Conservation (phyloP, 2,329 filamentous ascomycete species). For the Trichoderma semiorbis region DNA sequence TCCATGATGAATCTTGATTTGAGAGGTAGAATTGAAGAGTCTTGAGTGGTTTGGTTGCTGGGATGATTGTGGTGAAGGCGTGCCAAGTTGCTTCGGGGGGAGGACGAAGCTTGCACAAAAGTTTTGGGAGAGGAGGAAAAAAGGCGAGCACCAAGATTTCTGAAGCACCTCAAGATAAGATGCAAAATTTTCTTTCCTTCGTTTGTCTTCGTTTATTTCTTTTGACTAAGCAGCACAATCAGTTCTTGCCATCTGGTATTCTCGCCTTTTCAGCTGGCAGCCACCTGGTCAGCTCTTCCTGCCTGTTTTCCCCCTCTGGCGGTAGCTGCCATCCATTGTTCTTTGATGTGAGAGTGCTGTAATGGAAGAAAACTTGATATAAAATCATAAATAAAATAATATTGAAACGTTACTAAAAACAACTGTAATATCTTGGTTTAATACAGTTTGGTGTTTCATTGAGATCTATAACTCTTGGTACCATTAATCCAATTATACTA, state of each 20-base stretch:
- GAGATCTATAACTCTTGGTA: not conserved
- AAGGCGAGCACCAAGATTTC: not conserved
- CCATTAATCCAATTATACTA: not conserved
- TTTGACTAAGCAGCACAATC: not conserved
- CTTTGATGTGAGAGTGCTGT: too few species aligned
- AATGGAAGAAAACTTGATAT: fast-evolving
- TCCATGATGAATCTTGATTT: not conserved
- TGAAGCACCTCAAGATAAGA: not conserved
- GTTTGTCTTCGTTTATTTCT: not conserved
- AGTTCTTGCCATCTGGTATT: not conserved
- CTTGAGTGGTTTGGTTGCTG: not conserved
- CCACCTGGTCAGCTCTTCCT: not conserved
- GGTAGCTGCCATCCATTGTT: not conserved
- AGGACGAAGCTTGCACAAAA: not conserved
- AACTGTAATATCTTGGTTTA: not conserved
- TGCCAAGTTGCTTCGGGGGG: not conserved
- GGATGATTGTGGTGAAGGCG: not conserved
- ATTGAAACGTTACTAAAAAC: not conserved
- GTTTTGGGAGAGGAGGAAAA: not conserved
- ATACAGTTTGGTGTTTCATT: not conserved
- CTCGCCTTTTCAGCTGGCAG: not conserved
- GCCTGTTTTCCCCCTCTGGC: not conserved
- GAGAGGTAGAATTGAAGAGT: not conserved
- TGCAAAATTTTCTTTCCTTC: not conserved
- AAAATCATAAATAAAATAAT: not conserved